phyloP scores from a whole-genome alignment of 495 filamentous ascomycete genomes.

The Letharia lupina region DNA sequence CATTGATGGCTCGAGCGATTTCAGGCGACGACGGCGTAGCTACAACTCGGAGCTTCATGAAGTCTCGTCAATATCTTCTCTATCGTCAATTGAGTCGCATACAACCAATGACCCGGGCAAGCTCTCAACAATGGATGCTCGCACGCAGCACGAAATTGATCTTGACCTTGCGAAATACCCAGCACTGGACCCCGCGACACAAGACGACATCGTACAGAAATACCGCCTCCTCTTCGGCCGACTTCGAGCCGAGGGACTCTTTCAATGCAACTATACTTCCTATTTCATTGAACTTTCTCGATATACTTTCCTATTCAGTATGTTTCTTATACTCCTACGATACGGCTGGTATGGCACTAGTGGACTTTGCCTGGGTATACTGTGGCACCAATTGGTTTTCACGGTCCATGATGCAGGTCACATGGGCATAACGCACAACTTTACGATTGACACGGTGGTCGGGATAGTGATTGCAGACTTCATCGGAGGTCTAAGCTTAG shows the following conservation, averaged over 20 bases:
- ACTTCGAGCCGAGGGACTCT: slow-evolving; percentile 67
- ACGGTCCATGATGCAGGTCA: slow-evolving; percentile 94
- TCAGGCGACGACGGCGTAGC: slow-evolving; percentile 29
- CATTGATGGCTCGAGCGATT: slow-evolving; percentile 32
- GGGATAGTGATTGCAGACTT: slow-evolving; percentile 89
- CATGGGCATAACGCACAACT: slow-evolving; percentile 93
- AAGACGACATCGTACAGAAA: slow-evolving; percentile 67
- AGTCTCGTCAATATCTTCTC: slow-evolving; percentile 33
- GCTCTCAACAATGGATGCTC: slow-evolving; percentile 60
- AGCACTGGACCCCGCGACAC: slow-evolving; percentile 62
- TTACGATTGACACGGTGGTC: slow-evolving; percentile 70
- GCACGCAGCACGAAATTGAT: slow-evolving; percentile 66
- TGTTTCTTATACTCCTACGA: slow-evolving; percentile 57
- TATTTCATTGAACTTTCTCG: slow-evolving; percentile 70
- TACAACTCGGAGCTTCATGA: slow-evolving; percentile 23
- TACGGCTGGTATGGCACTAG: slow-evolving; percentile 66
- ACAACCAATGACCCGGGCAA: slow-evolving; percentile 39
- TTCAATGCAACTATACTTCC: slow-evolving; percentile 73
- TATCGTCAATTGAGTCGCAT: slow-evolving; percentile 39
- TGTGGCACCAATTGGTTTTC: slow-evolving; percentile 97
- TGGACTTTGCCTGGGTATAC: slow-evolving; percentile 67
- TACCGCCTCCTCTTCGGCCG: slow-evolving; percentile 68
- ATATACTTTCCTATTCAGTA: slow-evolving; percentile 61
- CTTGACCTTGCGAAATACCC: slow-evolving; percentile 78
- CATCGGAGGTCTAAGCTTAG: slow-evolving; percentile 78